These are phyloP conservation scores for Lepidium aucheri DNA, from an alignment of 345 rosid species.

Conservation along the genomic window DNA sequence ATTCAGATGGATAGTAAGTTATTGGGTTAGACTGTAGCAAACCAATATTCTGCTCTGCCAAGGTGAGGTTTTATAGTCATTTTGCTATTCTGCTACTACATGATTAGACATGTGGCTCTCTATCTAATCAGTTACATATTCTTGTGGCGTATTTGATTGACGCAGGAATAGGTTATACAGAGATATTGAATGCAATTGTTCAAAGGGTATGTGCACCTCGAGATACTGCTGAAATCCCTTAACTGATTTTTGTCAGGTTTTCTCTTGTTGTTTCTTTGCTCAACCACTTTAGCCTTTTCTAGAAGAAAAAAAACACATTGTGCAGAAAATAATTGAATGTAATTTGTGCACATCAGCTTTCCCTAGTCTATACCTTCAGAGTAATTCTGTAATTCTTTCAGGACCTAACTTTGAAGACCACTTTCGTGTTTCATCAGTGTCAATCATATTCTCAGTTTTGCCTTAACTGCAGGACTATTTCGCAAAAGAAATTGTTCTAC, in stretches of 20 bases:
- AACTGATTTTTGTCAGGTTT: constrained; percentile 92
- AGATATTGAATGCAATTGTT: constrained; percentile 75
- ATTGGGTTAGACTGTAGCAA: constrained; percentile 91
- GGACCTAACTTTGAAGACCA: neutral
- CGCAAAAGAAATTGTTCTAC: constrained; percentile 88
- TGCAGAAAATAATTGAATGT: neutral
- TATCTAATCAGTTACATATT: neutral
- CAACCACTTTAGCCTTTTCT: neutral
- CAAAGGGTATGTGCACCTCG: constrained; percentile 71
- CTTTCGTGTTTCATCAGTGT: neutral
- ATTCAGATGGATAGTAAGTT: constrained; percentile 38
- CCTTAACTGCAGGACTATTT: constrained; percentile 58
- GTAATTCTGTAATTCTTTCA: neutral
- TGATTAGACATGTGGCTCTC: neutral
- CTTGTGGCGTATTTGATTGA: constrained; percentile 5
- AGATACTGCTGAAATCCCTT: constrained; percentile 57
- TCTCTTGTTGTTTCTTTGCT: constrained; percentile 12
- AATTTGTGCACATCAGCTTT: neutral
- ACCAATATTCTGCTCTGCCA: constrained; percentile 94
- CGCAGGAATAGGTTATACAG: constrained; percentile 79
- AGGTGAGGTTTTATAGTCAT: constrained; percentile 45
- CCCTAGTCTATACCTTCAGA: neutral
- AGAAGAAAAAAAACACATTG: neutral
- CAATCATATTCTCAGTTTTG: neutral
- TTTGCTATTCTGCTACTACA: neutral